phyloP scores from a whole-genome alignment of 768 basidiomycete genomes.

The Cyathus striatus region DNA sequence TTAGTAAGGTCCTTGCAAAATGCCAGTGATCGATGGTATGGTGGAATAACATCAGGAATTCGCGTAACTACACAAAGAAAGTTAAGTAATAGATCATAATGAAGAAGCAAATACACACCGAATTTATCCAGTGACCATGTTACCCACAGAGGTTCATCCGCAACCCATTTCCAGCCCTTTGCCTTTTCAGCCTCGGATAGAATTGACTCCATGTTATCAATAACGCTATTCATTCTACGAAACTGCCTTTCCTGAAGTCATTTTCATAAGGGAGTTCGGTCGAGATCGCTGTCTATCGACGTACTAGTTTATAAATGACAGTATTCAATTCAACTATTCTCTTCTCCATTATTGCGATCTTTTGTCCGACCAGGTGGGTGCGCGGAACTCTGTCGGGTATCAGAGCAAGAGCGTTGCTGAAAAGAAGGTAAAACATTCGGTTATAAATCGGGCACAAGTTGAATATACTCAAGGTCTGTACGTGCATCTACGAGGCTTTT shows the following conservation, averaged over 20 bases:
- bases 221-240: slow-evolving; percentile 51
- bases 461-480: slow-evolving; percentile 77
- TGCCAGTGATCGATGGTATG: slow-evolving; percentile 64
- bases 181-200: slow-evolving; percentile 64
- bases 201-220: slow-evolving; percentile 62
- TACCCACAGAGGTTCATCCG: slow-evolving; percentile 70
- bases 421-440: slow-evolving; percentile 1
- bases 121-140: slow-evolving; percentile 83
- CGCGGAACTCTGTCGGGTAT: slow-evolving; percentile 54
- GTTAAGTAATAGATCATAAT: no score
- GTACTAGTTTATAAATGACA: slow-evolving; percentile 62
- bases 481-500: slow-evolving; percentile 69
- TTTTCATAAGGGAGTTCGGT: neutral
- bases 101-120: slow-evolving; percentile 35
- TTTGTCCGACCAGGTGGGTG: slow-evolving; percentile 56
- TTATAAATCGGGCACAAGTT: neutral
- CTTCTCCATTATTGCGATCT: slow-evolving; percentile 63
- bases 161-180: slow-evolving; percentile 71
- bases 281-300: slow-evolving; percentile 11
- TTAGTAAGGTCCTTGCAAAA: slow-evolving; percentile 53
- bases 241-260: slow-evolving; percentile 62
- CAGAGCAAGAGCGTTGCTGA: slow-evolving; percentile 60
- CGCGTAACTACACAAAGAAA: slow-evolving; percentile 60
- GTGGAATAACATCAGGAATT: slow-evolving; percentile 48
- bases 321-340: slow-evolving; percentile 53